Evolutionary conservation across 495 filamentous ascomycete species (phyloP).

Genomic region (Daldinia caldariorum): DNA sequence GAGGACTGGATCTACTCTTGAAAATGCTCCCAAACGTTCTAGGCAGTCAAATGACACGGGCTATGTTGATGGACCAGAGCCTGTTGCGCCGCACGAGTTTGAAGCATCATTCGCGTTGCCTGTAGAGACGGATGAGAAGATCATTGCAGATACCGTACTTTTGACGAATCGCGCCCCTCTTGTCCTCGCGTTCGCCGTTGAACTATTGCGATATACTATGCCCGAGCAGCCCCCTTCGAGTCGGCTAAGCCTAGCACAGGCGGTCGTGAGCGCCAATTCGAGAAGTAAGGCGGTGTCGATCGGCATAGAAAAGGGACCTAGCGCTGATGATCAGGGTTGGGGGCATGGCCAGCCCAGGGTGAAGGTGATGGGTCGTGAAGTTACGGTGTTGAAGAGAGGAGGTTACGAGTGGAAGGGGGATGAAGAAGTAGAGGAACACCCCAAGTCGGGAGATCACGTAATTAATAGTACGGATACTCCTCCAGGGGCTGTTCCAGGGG

Average conservation of each 20-base stretch:
- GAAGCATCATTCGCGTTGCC: slow-evolving; percentile 75
- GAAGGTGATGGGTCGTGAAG: slow-evolving; percentile 74
- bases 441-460: slow-evolving; percentile 42
- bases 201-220: slow-evolving; percentile 79
- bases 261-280: slow-evolving; percentile 80
- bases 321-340: slow-evolving; percentile 76
- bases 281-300: slow-evolving; percentile 77
- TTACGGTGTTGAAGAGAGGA: slow-evolving; percentile 77
- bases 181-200: slow-evolving; percentile 81
- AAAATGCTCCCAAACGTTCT: slow-evolving; percentile 54
- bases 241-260: slow-evolving; percentile 79
- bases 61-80: slow-evolving; percentile 50
- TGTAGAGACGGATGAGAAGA: slow-evolving; percentile 63
- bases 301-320: slow-evolving; percentile 72
- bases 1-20: slow-evolving; percentile 45
- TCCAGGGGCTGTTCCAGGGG: slow-evolving; percentile 23
- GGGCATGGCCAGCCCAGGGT: slow-evolving; percentile 78
- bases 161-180: slow-evolving; percentile 83
- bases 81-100: slow-evolving; percentile 66
- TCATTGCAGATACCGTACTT: slow-evolving; percentile 65
- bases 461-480: slow-evolving; percentile 27
- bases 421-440: slow-evolving; percentile 43
- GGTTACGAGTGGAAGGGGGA: slow-evolving; percentile 74
- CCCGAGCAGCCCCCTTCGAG: slow-evolving; percentile 85
- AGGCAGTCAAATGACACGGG: slow-evolving; percentile 48